Evolutionary conservation across 805 yeast genomes (phyloP).

Genomic region (Saccharomyces jurei): DNA sequence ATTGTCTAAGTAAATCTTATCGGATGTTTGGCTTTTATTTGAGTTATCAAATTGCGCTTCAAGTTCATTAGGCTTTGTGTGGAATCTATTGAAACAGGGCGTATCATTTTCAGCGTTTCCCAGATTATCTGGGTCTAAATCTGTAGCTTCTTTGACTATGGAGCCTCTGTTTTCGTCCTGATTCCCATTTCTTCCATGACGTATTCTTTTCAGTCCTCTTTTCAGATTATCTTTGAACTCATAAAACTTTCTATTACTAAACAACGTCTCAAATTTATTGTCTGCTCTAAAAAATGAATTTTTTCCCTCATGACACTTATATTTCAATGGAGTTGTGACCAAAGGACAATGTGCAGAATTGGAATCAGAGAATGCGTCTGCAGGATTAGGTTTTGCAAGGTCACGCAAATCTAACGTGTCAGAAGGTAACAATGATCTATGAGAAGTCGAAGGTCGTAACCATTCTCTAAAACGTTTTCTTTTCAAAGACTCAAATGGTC

Average conservation of each 20-base stretch:
- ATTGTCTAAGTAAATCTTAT: not conserved
- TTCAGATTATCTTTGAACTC: not conserved
- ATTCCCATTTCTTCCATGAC: not conserved
- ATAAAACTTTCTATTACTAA: not conserved
- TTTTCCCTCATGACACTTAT: not conserved
- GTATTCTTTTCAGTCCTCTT: not conserved
- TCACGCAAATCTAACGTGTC: not conserved
- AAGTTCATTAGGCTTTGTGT: constrained; percentile 11
- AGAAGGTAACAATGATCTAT: not conserved
- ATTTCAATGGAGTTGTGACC: not conserved
- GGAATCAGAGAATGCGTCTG: not conserved
- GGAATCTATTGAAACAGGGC: constrained; percentile 12
- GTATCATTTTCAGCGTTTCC: not conserved
- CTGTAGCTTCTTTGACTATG: not conserved
- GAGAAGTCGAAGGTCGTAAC: not conserved
- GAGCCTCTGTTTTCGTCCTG: not conserved
- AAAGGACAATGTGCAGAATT: not conserved
- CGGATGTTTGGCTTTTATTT: constrained; percentile 6
- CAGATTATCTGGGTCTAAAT: not conserved
- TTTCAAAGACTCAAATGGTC: not conserved
- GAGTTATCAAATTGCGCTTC: constrained; percentile 14
- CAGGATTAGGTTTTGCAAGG: not conserved
- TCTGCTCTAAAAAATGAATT: not conserved
- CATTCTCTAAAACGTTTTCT: not conserved
- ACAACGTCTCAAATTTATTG: not conserved